These are phyloP conservation scores for Straminergon stramineum DNA, from an alignment of 225 moss, liverwort and hornwort species.

Conservation along the genomic window DNA sequence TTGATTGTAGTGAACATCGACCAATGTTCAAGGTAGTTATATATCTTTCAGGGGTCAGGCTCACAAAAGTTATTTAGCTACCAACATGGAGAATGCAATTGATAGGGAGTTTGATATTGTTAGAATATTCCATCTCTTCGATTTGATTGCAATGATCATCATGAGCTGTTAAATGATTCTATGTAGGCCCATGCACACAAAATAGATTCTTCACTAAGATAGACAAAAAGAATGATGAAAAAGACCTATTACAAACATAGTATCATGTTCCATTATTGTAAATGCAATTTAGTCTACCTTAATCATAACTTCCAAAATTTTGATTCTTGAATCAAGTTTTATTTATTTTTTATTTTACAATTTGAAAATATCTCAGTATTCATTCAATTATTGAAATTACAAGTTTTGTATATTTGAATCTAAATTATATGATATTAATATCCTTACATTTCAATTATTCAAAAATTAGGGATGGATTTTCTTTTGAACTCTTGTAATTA, in stretches of 20 bases:
- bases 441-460: not conserved
- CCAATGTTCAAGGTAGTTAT: not conserved
- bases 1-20: not conserved
- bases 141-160: not conserved
- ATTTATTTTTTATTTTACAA: no score
- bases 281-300: not conserved
- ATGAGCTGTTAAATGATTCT: accelerated
- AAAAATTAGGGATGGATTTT: not conserved
- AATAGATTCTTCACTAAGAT: not conserved
- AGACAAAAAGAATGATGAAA: not conserved
- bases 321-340: not conserved
- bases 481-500: not conserved
- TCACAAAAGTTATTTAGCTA: not conserved
- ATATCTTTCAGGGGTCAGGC: accelerated
- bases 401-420: not conserved
- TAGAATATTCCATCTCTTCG: not conserved
- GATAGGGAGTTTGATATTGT: not conserved
- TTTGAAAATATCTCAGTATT: not conserved
- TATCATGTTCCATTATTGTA: not conserved
- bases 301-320: not conserved
- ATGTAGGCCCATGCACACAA: accelerated
- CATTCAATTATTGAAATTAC: not conserved
- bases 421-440: not conserved
- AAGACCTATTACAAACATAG: not conserved
- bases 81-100: accelerated